Conservation (phyloP, 2,329 filamentous ascomycete genomes). For the Neofusicoccum cordaticola region DNA sequence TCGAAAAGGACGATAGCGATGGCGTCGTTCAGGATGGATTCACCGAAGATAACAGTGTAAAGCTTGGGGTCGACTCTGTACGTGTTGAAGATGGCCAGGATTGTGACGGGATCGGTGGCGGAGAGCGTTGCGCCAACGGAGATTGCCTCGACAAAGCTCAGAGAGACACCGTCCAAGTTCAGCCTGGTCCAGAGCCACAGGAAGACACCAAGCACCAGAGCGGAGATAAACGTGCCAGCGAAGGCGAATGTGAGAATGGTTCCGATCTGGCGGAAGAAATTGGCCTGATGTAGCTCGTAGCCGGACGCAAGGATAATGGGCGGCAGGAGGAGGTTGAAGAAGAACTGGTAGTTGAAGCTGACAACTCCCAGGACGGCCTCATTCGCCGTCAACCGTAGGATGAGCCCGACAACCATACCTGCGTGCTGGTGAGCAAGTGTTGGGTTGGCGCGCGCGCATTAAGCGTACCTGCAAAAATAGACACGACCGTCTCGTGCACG, state of each 20-base stretch:
- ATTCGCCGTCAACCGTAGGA: constrained; percentile 77
- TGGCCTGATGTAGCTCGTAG: constrained; percentile 95
- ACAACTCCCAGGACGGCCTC: constrained; percentile 85
- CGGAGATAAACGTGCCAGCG: constrained; percentile 93
- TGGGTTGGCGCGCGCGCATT: constrained; percentile 8
- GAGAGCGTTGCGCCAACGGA: constrained; percentile 94
- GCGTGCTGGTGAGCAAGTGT: constrained; percentile 20
- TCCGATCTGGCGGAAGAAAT: constrained; percentile 98
- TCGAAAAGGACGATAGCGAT: constrained; percentile 99
- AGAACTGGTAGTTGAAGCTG: constrained; percentile 98
- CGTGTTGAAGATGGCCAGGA: constrained; percentile 96
- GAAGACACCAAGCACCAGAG: constrained; percentile 86
- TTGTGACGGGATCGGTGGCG: constrained; percentile 95
- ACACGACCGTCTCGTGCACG: constrained; percentile 95
- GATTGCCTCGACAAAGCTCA: constrained; percentile 93
- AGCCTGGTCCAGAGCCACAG: constrained; percentile 86
- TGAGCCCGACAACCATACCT: constrained; percentile 94
- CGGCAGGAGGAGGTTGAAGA: constrained; percentile 98
- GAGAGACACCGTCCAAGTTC: constrained; percentile 77
- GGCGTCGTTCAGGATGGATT: constrained; percentile 96
- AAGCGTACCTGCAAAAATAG: constrained; percentile 82
- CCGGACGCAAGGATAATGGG: constrained; percentile 97
- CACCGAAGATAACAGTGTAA: constrained; percentile 97
- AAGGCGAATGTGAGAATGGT: constrained; percentile 98
- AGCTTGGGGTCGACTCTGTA: constrained; percentile 99